Evolutionary conservation across 495 filamentous ascomycete species (phyloP).

Genomic region (Lepraria neglecta): DNA sequence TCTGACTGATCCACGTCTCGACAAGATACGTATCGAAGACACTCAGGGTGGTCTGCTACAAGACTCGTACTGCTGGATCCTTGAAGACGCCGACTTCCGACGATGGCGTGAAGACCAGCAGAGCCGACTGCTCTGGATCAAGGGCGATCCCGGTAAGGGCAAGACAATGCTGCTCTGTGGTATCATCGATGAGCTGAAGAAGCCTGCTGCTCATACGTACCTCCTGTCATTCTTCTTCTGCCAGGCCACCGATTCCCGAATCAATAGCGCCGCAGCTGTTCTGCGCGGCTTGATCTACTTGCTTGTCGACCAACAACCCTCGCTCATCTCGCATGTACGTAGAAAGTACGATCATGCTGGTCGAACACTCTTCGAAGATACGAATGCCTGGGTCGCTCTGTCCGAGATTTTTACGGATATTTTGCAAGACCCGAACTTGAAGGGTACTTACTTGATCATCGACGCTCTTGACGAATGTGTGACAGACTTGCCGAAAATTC

Average conservation of each 20-base stretch:
- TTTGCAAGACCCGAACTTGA: constrained; percentile 11
- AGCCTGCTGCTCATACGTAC: constrained; percentile 4
- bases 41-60: constrained; percentile 39
- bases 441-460: constrained; percentile 17
- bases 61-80: constrained; percentile 41
- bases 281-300: constrained; percentile 17
- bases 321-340: constrained; percentile 13
- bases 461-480: constrained; percentile 28
- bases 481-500: constrained; percentile 27
- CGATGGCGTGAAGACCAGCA: constrained; percentile 31
- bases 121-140: constrained; percentile 42
- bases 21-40: constrained; percentile 37
- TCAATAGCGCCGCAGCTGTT: constrained; percentile 16
- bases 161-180: constrained; percentile 45
- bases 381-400: constrained; percentile 30
- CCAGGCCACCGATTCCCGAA: constrained; percentile 16
- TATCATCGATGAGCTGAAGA: constrained; percentile 31
- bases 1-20: constrained; percentile 31
- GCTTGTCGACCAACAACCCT: constrained; percentile 13
- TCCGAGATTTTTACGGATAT: constrained; percentile 9
- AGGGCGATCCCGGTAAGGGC: constrained; percentile 42
- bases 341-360: constrained; percentile 26
- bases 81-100: constrained; percentile 36
- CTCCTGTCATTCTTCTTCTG: constrained; percentile 45
- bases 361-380: constrained; percentile 32